Percentiles rank a stretch among this genome's conserved stretches.
Conservation (phyloP, 202 grass and related monocot genomes). For the Hordeum pubiflorum region DNA sequence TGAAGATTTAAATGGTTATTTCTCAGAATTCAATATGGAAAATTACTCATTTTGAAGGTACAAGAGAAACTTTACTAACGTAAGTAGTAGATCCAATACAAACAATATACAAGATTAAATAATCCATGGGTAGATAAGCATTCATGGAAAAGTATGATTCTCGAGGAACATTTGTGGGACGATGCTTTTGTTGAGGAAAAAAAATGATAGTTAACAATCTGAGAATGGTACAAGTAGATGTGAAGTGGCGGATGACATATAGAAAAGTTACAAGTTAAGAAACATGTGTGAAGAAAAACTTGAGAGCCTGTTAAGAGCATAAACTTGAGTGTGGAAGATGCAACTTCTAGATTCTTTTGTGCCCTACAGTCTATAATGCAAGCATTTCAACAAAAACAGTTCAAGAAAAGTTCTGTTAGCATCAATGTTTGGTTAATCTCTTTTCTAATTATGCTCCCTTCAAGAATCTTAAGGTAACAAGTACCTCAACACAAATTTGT, state of each 20-base stretch:
- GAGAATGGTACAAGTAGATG: background rate
- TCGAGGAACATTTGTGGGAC: background rate
- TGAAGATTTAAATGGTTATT: background rate
- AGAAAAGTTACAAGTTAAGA: background rate
- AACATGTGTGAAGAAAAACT: background rate
- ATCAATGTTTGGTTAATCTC: background rate
- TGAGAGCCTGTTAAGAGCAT: background rate
- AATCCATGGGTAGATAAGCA: background rate
- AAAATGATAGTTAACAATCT: background rate
- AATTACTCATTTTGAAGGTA: background rate
- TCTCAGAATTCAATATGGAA: background rate
- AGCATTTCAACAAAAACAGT: constrained; percentile 1
- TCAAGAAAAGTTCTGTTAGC: background rate
- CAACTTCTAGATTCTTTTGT: background rate
- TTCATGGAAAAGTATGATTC: background rate
- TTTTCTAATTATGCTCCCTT: background rate
- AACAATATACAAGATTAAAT: background rate
- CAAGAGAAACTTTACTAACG: background rate
- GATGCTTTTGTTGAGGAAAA: background rate
- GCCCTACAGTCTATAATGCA: background rate
- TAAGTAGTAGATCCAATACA: background rate
- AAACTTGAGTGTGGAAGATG: background rate
- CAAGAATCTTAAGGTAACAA: background rate
- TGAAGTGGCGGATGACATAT: background rate
- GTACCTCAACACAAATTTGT: background rate